Evolutionary conservation across 352 stramenopile genomes (phyloP), one percentile per base, ranked within the genome.

Genomic region (Phytophthora pinifolia): DNA sequence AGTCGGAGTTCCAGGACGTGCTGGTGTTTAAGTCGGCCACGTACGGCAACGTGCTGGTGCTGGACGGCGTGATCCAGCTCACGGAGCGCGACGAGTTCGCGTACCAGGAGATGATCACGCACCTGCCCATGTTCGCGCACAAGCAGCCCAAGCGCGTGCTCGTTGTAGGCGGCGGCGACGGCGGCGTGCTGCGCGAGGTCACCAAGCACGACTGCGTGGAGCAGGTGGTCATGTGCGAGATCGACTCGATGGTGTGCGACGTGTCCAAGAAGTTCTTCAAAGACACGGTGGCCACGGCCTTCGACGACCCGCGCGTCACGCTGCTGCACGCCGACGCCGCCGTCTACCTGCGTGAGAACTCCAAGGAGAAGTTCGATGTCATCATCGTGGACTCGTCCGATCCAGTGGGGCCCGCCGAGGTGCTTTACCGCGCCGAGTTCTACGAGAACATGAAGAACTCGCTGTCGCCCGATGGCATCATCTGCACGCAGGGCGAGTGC

Each of bases 81-180:
- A 99, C 97, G 27, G 97, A 99, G 71, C 80, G 94, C 30, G 97
- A 99, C 66, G 97, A 99, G 75, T 98, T 98, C 70, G 76, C 94
- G 38, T 99, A 99, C 81, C 97, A 99, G 79, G 97, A 99, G 82
- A 99, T 99, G 97, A 99, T 99, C 76, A 89, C 96, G 14, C 97
- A 99, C 75, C 80, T 99, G 47, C 97, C 97, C 9, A 82, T 99
- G 53, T 99, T 97, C 71, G 82, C 96, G 25, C 96, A 99, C 72
- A 83, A 83, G 18, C 79, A 96, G 71, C 97, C 97, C 22, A 98
- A 98, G 72, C 91, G 82, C 56, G 92, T 98, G 44, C 79, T 99
- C 17, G 98, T 99, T 37, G 97, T 99, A 49, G 97, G 97, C 48
- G 97, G 97, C 25, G 97, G 97, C 18, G 97, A 99, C 74, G 97